phyloP scores from a whole-genome alignment of 164 flowering plant genomes.

The Amborella trichopoda region DNA sequence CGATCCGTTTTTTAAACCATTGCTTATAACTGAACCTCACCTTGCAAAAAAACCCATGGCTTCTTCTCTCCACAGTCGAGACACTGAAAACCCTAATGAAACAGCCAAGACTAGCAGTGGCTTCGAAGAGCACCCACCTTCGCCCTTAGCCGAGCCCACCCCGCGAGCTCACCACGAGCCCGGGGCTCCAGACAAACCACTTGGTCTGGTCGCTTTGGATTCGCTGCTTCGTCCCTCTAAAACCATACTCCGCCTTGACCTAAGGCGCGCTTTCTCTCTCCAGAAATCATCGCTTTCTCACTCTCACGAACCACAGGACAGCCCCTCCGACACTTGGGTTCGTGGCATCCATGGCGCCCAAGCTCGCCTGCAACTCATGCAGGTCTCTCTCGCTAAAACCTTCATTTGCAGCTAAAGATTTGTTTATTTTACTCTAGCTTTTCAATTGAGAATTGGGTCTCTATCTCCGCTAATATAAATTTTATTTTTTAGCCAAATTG shows the following conservation, averaged over 20 bases:
- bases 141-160: no score
- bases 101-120: no score
- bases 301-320: not conserved
- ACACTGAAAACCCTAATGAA: no score
- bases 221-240: not conserved
- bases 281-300: not conserved
- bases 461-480: not conserved
- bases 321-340: not conserved
- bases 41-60: no score
- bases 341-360: not conserved
- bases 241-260: conserved; percentile 1
- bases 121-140: no score
- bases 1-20: no score
- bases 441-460: not conserved
- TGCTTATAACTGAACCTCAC: no score
- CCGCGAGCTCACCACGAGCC: no score
- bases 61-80: no score
- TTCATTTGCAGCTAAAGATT: not conserved
- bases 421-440: not conserved
- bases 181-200: no score
- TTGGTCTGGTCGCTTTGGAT: no score
- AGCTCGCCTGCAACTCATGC: conserved; percentile 1
- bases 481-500: no score
- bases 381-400: not conserved
- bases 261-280: not conserved